A percentile compares a stretch with the other conserved stretches of the same genome.
phyloP scores from a whole-genome alignment of 2,329 filamentous ascomycete species.

The Apiospora arundinis region DNA sequence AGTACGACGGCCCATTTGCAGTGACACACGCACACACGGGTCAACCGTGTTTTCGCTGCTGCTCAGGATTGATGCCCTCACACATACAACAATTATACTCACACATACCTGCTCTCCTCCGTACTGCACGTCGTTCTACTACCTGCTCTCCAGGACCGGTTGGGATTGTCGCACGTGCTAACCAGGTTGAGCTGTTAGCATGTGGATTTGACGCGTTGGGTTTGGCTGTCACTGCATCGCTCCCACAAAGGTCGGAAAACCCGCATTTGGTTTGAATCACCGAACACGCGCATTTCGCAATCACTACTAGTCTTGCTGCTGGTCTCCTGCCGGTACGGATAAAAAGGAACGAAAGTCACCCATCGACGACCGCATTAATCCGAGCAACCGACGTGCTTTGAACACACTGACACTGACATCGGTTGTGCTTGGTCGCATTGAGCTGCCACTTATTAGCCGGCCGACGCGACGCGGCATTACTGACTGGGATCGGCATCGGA shows the following conservation, averaged over 20 bases:
- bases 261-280: slow-evolving; percentile 19
- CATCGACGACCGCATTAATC: background rate
- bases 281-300: slow-evolving; percentile 8
- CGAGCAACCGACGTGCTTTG: slow-evolving; percentile 2
- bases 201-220: slow-evolving; percentile 18
- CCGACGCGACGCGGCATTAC: slow-evolving; percentile 5
- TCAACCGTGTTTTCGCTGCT: slow-evolving; percentile 10
- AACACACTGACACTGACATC: slow-evolving; percentile 11
- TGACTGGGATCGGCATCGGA: slow-evolving; percentile 13
- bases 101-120: too few species aligned
- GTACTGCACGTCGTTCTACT: too few species aligned
- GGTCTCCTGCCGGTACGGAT: background rate
- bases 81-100: background rate
- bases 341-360: background rate
- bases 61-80: background rate
- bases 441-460: slow-evolving; percentile 12
- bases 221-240: slow-evolving; percentile 20
- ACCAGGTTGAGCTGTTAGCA: slow-evolving; percentile 13
- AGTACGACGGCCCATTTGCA: background rate
- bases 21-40: background rate
- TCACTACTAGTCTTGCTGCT: background rate
- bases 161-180: slow-evolving; percentile 10
- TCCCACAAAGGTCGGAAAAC: slow-evolving; percentile 21
- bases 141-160: background rate
- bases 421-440: slow-evolving; percentile 1